Conservation (phyloP, 352 stramenopile genomes). For the Globisporangium iwayamae region DNA sequence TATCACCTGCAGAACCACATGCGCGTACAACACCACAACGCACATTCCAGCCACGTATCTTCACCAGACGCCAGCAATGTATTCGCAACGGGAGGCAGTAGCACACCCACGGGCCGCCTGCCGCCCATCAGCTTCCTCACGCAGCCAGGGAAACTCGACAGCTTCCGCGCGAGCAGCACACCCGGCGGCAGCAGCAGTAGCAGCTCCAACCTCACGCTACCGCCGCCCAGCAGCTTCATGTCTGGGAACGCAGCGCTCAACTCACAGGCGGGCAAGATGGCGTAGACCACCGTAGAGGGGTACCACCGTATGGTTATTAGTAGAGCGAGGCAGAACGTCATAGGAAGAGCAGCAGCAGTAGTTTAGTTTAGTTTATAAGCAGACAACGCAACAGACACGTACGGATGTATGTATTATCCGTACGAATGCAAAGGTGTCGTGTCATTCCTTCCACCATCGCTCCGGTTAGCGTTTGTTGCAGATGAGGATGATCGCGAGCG, state of each 20-base stretch:
- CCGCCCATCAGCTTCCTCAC: slow-evolving; percentile 79
- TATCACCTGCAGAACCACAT: slow-evolving; percentile 15
- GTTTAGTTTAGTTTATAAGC: not conserved
- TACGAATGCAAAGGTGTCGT: not conserved
- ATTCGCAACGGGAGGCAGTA: not conserved
- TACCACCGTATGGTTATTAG: not conserved
- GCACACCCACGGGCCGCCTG: slow-evolving; percentile 38
- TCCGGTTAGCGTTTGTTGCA: too few species aligned
- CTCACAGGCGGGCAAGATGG: slow-evolving; percentile 48
- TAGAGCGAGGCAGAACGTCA: not conserved
- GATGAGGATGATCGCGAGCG: too few species aligned
- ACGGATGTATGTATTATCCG: too few species aligned
- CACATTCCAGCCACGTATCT: slow-evolving; percentile 5
- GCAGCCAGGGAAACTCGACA: slow-evolving; percentile 57
- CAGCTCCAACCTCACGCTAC: slow-evolving; percentile 13
- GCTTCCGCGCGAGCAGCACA: slow-evolving; percentile 44
- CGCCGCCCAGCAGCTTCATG: slow-evolving; percentile 55
- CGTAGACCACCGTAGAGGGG: slow-evolving; percentile 25
- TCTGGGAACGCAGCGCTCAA: slow-evolving; percentile 26
- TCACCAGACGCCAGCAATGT: not conserved
- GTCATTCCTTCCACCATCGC: not conserved
- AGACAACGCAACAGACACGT: not conserved
- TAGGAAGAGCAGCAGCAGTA: slow-evolving; percentile 3
- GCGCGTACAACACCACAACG: slow-evolving; percentile 9
- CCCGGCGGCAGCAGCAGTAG: slow-evolving; percentile 13